phyloP scores from a whole-genome alignment of 2,329 filamentous ascomycete species.

The Metarhizium album region DNA sequence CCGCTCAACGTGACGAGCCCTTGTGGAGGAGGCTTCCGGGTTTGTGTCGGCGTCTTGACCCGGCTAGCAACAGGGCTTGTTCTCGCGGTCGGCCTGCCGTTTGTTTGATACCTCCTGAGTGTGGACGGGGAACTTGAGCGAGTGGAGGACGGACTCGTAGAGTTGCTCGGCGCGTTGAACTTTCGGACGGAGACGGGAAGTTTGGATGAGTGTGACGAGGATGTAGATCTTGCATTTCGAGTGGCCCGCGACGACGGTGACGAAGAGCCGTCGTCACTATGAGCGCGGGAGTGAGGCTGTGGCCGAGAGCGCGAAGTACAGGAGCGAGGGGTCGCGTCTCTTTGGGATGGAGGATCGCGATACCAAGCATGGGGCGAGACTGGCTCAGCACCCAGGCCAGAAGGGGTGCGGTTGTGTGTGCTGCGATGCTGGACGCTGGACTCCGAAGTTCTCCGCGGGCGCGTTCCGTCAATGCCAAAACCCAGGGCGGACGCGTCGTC shows the following conservation, averaged over 20 bases:
- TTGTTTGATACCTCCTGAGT: constrained; percentile 30
- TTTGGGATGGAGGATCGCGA: constrained; percentile 20
- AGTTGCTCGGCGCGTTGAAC: constrained; percentile 31
- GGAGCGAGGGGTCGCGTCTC: neutral
- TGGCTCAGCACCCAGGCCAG: constrained; percentile 46
- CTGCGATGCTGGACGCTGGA: constrained; percentile 49
- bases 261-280: constrained; percentile 46
- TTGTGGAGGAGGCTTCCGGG: constrained; percentile 30
- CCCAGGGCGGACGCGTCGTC: constrained; percentile 41
- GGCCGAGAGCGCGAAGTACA: constrained; percentile 9
- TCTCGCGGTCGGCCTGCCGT: constrained; percentile 27
- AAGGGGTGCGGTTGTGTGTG: constrained; percentile 41
- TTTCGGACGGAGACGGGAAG: constrained; percentile 37
- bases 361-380: constrained; percentile 60
- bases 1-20: constrained; percentile 30
- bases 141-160: constrained; percentile 39
- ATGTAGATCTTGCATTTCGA: constrained; percentile 21
- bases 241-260: constrained; percentile 11
- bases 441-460: constrained; percentile 57
- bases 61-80: constrained; percentile 26
- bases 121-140: constrained; percentile 46
- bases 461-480: constrained; percentile 46
- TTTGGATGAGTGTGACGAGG: constrained; percentile 26
- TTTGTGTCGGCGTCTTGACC: constrained; percentile 33
- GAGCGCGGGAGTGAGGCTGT: constrained; percentile 36